Evolutionary conservation across 169 alveolate species (phyloP).

Genomic region (Plasmodium coatneyi): DNA sequence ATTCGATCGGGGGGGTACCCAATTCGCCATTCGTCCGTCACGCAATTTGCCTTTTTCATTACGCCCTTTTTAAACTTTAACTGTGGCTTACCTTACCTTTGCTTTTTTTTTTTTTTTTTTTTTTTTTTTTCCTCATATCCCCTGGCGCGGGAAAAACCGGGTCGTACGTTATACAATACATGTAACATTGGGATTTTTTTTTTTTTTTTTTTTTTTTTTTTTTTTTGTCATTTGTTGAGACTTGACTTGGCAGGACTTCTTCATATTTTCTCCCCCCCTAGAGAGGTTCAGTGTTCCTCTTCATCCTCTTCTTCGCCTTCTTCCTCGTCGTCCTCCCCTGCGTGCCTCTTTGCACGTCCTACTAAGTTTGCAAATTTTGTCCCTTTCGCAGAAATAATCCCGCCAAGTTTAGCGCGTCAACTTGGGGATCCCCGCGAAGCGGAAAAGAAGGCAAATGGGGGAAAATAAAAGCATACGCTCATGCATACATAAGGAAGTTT

Average conservation of each 20-base stretch:
- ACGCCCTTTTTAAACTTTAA: background rate
- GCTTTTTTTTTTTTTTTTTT: background rate
- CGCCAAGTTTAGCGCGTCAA: background rate
- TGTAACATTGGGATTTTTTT: background rate
- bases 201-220: constrained; percentile 23
- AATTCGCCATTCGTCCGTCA: background rate
- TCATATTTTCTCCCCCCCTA: background rate
- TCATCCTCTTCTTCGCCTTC: background rate
- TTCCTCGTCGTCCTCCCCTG: background rate
- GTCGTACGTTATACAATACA: background rate
- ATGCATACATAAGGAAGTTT: background rate
- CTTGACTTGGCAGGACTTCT: background rate
- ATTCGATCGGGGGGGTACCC: background rate
- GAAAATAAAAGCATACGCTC: background rate
- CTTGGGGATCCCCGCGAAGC: no score
- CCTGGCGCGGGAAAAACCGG: background rate
- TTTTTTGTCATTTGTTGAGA: background rate
- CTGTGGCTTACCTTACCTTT: background rate
- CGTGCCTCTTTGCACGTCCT: background rate
- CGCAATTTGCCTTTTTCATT: background rate
- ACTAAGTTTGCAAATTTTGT: background rate
- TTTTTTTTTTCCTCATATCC: background rate
- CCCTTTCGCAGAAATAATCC: background rate
- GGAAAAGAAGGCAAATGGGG: background rate
- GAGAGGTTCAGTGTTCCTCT: background rate